A percentile compares a stretch with the other conserved stretches of the same genome.
phyloP scores from a whole-genome alignment of 148 eudicot species.

The Vaccinium darrowii region DNA sequence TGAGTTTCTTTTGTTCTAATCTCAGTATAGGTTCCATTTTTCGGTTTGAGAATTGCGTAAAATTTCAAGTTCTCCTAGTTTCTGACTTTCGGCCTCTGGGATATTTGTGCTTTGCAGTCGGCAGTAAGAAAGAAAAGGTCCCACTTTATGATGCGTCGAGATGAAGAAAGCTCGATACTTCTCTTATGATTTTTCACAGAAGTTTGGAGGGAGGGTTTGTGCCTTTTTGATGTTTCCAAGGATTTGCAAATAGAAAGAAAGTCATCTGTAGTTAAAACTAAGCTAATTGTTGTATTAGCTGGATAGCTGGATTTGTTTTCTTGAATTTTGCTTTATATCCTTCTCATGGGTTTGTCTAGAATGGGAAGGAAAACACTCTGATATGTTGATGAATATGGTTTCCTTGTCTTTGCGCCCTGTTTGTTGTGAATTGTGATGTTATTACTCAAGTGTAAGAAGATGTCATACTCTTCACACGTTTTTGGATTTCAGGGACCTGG shows the following conservation, averaged over 20 bases:
- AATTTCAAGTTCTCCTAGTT: not conserved
- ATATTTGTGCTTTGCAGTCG: constrained; percentile 31
- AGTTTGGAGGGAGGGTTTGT: constrained; percentile 6
- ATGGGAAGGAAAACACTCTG: not conserved
- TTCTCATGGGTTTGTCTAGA: not conserved
- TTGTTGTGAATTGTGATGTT: not conserved
- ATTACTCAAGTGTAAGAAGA: not conserved
- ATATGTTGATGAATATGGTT: not conserved
- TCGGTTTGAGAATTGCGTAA: not conserved
- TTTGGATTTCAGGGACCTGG: not conserved
- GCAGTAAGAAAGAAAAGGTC: constrained; percentile 34
- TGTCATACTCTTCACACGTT: not conserved
- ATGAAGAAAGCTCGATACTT: constrained; percentile 8
- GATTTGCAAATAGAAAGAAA: not conserved
- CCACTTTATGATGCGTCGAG: constrained; percentile 12
- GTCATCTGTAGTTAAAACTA: constrained; percentile 2
- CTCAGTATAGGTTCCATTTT: not conserved
- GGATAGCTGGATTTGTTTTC: constrained; percentile 11
- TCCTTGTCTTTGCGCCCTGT: not conserved
- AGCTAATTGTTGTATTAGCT: constrained; percentile 3
- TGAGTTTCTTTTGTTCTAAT: constrained; percentile 31
- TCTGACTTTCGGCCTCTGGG: not conserved
- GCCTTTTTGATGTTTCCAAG: not conserved
- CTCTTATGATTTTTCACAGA: not conserved
- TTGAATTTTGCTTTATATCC: not conserved